phyloP scores from a whole-genome alignment of 495 filamentous ascomycete species.

The Hypoxylon lienhwacheense region DNA sequence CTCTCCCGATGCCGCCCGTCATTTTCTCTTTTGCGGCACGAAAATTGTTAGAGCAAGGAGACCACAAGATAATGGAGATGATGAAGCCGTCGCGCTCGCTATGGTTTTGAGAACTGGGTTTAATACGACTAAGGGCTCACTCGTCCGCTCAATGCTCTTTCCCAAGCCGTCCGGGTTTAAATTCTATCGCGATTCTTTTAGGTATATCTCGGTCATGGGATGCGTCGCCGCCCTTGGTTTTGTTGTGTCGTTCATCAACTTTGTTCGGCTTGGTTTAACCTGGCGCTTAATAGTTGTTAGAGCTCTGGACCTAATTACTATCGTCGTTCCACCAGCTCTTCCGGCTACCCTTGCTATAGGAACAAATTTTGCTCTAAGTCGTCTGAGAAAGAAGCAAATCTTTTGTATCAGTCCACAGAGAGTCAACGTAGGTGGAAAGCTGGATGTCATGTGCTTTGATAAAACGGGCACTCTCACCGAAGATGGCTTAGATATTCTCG shows the following conservation, averaged over 20 bases:
- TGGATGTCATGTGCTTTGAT: conserved; percentile 97
- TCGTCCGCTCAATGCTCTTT: conserved; percentile 98
- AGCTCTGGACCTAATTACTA: conserved; percentile 94
- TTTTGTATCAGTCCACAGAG: conserved; percentile 97
- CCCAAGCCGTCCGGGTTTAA: conserved; percentile 98
- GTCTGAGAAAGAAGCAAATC: conserved; percentile 83
- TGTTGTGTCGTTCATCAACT: conserved; percentile 87
- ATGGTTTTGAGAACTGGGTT: conserved; percentile 94
- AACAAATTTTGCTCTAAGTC: conserved; percentile 88
- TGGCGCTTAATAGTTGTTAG: conserved; percentile 90
- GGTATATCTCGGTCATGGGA: conserved; percentile 97
- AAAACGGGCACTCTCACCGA: conserved; percentile 98
- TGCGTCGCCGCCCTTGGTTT: conserved; percentile 87
- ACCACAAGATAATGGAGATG: conserved; percentile 78
- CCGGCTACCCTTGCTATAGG: conserved; percentile 96
- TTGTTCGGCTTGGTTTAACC: conserved; percentile 75
- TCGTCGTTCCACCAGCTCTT: conserved; percentile 95
- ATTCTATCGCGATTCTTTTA: conserved; percentile 96
- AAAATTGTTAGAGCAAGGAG: conserved; percentile 89
- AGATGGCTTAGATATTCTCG: conserved; percentile 94
- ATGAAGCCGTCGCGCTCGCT: conserved; percentile 89
- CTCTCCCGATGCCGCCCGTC: conserved; percentile 74
- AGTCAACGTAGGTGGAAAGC: conserved; percentile 93
- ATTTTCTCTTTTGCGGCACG: conserved; percentile 92
- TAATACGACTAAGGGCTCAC: conserved; percentile 92